Evolutionary conservation across 306 rosid genomes (phyloP).

Genomic region (cucumber (Cucumis sativus)): Cucumber_9930_V3 NC_026659.2:31309501-31310000

Average conservation of each 20-base stretch:
- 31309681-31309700: conserved; percentile 2
- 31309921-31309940: conserved; percentile 25
- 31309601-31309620: conserved; percentile 8
- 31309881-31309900: conserved; percentile 12
- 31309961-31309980: conserved; percentile 10
- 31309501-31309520: not conserved
- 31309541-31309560: not conserved
- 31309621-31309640: conserved; percentile 10
- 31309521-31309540: not conserved
- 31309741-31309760: not conserved
- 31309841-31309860: conserved; percentile 12
- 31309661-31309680: not conserved
- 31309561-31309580: not conserved
- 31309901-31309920: conserved; percentile 22
- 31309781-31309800: conserved; percentile 1
- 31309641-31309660: conserved; percentile 1
- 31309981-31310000: conserved; percentile 15
- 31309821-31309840: conserved; percentile 9
- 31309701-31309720: not conserved
- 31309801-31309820: not conserved
- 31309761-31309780: not conserved
- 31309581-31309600: not conserved
- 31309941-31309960: conserved; percentile 10
- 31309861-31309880: conserved; percentile 21
- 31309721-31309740: not conserved